A percentile compares a stretch with the other conserved stretches of the same genome.
Conservation (phyloP, 2,329 filamentous ascomycete genomes). For the Gnomoniopsis sp. region DNA sequence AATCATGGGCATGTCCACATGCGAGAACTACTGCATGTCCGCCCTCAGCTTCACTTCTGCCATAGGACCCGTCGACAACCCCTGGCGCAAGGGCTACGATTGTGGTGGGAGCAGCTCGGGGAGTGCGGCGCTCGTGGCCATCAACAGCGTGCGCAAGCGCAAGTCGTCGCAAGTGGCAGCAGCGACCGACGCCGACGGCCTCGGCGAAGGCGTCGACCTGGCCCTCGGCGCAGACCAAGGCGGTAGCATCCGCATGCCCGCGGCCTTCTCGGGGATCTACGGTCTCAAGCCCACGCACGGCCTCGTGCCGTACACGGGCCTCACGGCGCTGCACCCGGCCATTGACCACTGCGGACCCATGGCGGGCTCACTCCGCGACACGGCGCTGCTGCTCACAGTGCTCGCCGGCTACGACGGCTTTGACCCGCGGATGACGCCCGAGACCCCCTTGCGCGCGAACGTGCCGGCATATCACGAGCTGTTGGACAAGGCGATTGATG, state of each 20-base stretch:
- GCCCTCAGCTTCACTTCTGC: constrained; percentile 20
- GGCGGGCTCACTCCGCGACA: constrained; percentile 38
- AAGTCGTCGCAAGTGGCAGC: no score
- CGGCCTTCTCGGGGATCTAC: constrained; percentile 37
- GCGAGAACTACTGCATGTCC: constrained; percentile 21
- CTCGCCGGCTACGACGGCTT: constrained; percentile 47
- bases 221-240: constrained; percentile 37
- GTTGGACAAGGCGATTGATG: constrained; percentile 23
- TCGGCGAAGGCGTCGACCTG: constrained; percentile 29
- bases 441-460: constrained; percentile 31
- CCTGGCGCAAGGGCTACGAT: constrained; percentile 17
- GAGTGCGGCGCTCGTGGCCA: constrained; percentile 28
- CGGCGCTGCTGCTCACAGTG: constrained; percentile 35
- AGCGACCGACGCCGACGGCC: not conserved
- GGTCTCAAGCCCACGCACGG: constrained; percentile 47
- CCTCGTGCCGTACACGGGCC: constrained; percentile 47
- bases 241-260: constrained; percentile 35
- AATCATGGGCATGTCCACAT: constrained; percentile 20
- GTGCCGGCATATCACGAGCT: constrained; percentile 31
- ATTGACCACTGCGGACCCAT: constrained; percentile 45
- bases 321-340: constrained; percentile 35
- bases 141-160: constrained; percentile 14
- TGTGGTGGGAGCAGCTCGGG: constrained; percentile 29
- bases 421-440: constrained; percentile 39
- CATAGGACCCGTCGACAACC: constrained; percentile 20